These are phyloP conservation scores for Geotrichum siamense DNA, from an alignment of 1,139 yeast genomes.

Conservation along the genomic window DNA sequence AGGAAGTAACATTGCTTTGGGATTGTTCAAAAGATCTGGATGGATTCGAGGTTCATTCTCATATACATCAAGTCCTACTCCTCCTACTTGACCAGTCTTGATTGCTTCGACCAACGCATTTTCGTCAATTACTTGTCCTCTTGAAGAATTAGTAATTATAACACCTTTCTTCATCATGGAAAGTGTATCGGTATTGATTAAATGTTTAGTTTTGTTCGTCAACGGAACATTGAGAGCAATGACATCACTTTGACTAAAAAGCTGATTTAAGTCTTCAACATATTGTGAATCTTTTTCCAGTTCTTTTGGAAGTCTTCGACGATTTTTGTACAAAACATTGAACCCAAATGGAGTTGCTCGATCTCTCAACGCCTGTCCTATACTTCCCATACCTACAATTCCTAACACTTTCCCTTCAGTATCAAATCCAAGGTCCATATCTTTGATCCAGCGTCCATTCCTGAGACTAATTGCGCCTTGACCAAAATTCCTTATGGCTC, in stretches of 20 bases:
- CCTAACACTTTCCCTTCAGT: conserved; percentile 64
- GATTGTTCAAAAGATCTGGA: conserved; percentile 32
- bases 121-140: conserved; percentile 71
- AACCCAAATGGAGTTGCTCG: conserved; percentile 60
- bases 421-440: conserved; percentile 38
- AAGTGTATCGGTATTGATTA: conserved; percentile 48
- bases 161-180: conserved; percentile 61
- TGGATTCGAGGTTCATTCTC: conserved; percentile 63
- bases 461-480: conserved; percentile 36
- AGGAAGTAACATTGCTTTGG: conserved; percentile 52
- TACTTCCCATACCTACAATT: conserved; percentile 75
- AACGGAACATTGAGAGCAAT: conserved; percentile 60
- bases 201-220: conserved; percentile 45
- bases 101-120: conserved; percentile 62
- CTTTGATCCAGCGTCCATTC: conserved; percentile 32
- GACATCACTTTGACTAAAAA: conserved; percentile 50
- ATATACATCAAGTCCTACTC: conserved; percentile 78
- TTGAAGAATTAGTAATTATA: conserved; percentile 54
- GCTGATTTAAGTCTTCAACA: conserved; percentile 46
- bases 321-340: conserved; percentile 58
- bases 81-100: conserved; percentile 54
- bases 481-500: conserved; percentile 55
- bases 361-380: conserved; percentile 67
- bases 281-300: conserved; percentile 48
- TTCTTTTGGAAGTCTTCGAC: conserved; percentile 47